Evolutionary conservation across 1,139 yeast species (phyloP), one percentile per base, ranked within the genome.

Genomic region (Zhuliangozyma parablackwelliae): DNA sequence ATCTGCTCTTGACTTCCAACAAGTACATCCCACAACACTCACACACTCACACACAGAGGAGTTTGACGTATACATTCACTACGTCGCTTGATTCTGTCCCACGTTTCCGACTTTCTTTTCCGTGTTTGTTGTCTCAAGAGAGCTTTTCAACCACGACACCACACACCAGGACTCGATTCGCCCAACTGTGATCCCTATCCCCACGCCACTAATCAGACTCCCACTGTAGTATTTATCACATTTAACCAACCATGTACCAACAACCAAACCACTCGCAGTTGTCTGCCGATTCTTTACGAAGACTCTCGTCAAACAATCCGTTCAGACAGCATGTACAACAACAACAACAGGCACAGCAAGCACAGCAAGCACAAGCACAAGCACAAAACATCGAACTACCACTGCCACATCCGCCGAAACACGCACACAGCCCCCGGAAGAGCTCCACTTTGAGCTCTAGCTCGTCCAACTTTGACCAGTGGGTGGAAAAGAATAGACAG

Each of bases 221-320:
- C n/a, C n/a, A 16, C 16, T 16, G 16, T 16, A 3, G 16, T 16
- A 16, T 16, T 16, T 4, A 16, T 16, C 16, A 16, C 16, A 4
- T 4, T 16, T 16, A 4, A 3, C 16, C 16, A 3, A 16, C 24
- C 8, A 69, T 69, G 75, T 69, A 67, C 41, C 65, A 62, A 47
- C 74, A 67, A 48, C 69, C 69, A 20, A 61, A 61, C 39, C 62
- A 59, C 37, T 55, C 64, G 28, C 56, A 57, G 46, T 48, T 56
- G 27, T 65, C 72, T 6, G 46, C 63, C 5, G 69, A 65, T 26
- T 63, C 70, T 31, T 51, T 63, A 37, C 66, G 80, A 49, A 68
- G 81, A 38, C 66, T 75, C 43, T 76, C 82, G 10, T 65, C 78
- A 24, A 76, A 77, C 50, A 79, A 79, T 47, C 85, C 85, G 13